phyloP scores from a whole-genome alignment of 495 filamentous ascomycete genomes.

The Hypoxylon subgilvum region DNA sequence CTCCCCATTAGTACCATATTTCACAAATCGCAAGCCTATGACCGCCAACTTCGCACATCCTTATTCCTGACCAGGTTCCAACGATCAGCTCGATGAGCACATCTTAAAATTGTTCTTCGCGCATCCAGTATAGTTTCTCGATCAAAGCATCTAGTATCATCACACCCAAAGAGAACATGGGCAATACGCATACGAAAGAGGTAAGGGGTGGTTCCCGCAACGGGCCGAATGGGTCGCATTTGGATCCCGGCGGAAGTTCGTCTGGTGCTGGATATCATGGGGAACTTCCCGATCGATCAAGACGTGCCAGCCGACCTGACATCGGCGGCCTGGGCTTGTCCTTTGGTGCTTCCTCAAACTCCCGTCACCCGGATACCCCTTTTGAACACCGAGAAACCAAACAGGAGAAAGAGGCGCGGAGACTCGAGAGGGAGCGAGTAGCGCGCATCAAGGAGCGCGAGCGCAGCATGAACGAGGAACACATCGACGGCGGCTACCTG shows the following conservation, averaged over 20 bases:
- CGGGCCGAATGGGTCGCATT: constrained; percentile 43
- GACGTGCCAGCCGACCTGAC: constrained; percentile 38
- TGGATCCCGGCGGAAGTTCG: constrained; percentile 37
- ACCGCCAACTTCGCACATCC: constrained; percentile 4
- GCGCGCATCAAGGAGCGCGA: constrained; percentile 81
- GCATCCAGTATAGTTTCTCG: no score
- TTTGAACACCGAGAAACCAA: constrained; percentile 78
- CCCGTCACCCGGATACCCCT: constrained; percentile 42
- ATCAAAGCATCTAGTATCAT: background rate
- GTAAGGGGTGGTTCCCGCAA: constrained; percentile 53
- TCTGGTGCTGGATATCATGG: constrained; percentile 47
- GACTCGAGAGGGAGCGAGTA: constrained; percentile 77
- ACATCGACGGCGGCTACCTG: constrained; percentile 91
- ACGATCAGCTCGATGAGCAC: background rate
- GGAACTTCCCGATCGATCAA: constrained; percentile 44
- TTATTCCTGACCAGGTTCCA: constrained; percentile 1
- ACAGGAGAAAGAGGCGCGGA: constrained; percentile 87
- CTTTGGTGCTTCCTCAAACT: constrained; percentile 25
- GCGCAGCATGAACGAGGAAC: constrained; percentile 89
- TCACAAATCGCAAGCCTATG: constrained; percentile 14
- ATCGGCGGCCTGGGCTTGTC: constrained; percentile 35
- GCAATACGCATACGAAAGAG: constrained; percentile 68
- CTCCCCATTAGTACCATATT: constrained; percentile 1
- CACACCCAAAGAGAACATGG: constrained; percentile 59
- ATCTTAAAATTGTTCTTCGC: no score